These are phyloP conservation scores for Chaetomium fimeti DNA, from an alignment of 495 filamentous ascomycete genomes.

Conservation along the genomic window DNA sequence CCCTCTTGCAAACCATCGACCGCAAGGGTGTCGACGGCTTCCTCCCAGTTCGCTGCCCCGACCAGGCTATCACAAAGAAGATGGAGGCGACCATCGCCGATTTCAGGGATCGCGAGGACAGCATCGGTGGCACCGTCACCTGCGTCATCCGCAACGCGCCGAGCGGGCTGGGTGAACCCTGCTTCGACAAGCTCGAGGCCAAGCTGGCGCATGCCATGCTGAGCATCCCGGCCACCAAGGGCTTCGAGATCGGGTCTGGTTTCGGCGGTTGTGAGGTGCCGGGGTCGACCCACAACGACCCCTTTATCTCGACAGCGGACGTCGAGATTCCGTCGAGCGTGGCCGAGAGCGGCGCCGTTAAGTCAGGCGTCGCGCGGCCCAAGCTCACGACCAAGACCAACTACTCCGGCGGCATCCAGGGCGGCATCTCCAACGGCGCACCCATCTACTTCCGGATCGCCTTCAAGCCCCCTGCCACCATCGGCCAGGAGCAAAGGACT, in stretches of 20 bases:
- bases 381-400: constrained; percentile 87
- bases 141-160: constrained; percentile 93
- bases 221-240: constrained; percentile 94
- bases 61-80: constrained; percentile 57
- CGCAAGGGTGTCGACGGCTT: constrained; percentile 78
- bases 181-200: constrained; percentile 95
- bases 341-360: constrained; percentile 39
- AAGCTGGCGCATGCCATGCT: constrained; percentile 95
- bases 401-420: constrained; percentile 95
- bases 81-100: constrained; percentile 82
- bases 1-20: constrained; percentile 69
- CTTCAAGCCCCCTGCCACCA: constrained; percentile 96
- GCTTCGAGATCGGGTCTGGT: constrained; percentile 93
- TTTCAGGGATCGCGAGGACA: constrained; percentile 79
- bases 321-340: constrained; percentile 35
- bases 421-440: constrained; percentile 93
- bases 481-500: constrained; percentile 86
- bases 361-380: constrained; percentile 41
- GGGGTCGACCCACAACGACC: constrained; percentile 90
- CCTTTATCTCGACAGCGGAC: constrained; percentile 65
- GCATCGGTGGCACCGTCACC: constrained; percentile 93
- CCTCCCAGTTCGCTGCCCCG: constrained; percentile 83
- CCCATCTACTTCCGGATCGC: constrained; percentile 92
- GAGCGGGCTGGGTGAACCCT: constrained; percentile 85
- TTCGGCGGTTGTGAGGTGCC: constrained; percentile 86